Evolutionary conservation across 2,329 filamentous ascomycete genomes (phyloP), one percentile per base, ranked within the genome.

Genomic region (Ophiostoma piceae): DNA sequence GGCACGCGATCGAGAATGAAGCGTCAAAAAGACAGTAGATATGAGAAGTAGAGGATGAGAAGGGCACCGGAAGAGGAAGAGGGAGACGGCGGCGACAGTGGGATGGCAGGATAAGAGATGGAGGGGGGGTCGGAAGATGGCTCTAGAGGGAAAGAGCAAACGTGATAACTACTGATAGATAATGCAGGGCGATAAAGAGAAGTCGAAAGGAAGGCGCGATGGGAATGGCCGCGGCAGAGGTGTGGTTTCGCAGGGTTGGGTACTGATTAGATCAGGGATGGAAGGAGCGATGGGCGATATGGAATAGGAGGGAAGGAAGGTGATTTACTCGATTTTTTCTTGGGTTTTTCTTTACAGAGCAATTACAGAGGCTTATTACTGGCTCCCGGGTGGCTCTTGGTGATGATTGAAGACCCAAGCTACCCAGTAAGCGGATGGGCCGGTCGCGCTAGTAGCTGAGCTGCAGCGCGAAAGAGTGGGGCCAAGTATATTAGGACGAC

Each of bases 391-490:
- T 66, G 51, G 16, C 51, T 70, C 41, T 70, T 68, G 71, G 67
- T 71, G 71, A 68, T 70, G 71, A 68, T 66, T 39, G 57, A 41
- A 37, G 37, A 68, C 26, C 32, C 41, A 12, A 67, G 37, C 66
- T 67, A 39, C 37, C 11, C 37, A 39, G 37, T 39, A 66, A 64
- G 70, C 71, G 71, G 71, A 71, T 71, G 62, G 39, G 67, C 64
- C 71, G 71, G 71, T 66, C 43, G 65, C 71, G 71, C 71, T 72
- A 72, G 67, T 39, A 43, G 70, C 67, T 69, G 51, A 66, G 62
- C 67, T 70, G 69, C 69, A 68, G 66, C 57, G 29, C 35, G 22
- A 37, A 65, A 66, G 57, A 71, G 69, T 71, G 69, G 69, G 69
- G 5, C 67, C 66, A 57, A 29, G 51, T 57, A 57, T 57, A 57